phyloP scores from a whole-genome alignment of 1,284 basidiomycete species.

The Cutaneotrichosporon dermatis region DNA sequence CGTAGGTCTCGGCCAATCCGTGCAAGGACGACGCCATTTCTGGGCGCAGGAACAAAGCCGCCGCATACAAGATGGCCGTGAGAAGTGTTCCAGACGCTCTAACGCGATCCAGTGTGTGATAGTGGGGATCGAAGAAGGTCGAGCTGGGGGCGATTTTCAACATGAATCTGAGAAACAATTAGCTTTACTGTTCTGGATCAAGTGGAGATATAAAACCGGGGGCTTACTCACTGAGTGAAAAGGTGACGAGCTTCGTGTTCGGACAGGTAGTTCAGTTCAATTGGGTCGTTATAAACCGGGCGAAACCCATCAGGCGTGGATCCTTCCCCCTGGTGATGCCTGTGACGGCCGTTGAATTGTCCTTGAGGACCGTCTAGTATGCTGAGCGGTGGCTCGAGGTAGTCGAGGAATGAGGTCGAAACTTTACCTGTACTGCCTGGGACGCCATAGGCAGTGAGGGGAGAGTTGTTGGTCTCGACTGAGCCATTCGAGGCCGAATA shows the following conservation, averaged over 20 bases:
- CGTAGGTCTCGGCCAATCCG: slow-evolving; percentile 14
- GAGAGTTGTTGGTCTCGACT: background rate
- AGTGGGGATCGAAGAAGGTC: slow-evolving; percentile 11
- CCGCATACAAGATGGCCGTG: slow-evolving; percentile 25
- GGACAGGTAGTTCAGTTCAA: slow-evolving; percentile 5
- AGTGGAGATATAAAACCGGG: background rate
- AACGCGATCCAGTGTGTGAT: slow-evolving; percentile 17
- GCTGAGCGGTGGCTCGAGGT: slow-evolving; percentile 6
- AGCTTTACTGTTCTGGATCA: background rate
- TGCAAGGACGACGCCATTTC: slow-evolving; percentile 12
- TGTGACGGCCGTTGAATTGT: background rate
- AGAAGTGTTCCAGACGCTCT: slow-evolving; percentile 11
- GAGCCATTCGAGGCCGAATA: background rate
- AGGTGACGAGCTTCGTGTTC: slow-evolving; percentile 11
- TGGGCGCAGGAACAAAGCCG: slow-evolving; percentile 20
- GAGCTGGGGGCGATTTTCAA: background rate
- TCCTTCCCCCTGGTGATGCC: background rate
- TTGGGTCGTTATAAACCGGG: background rate
- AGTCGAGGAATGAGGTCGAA: slow-evolving; percentile 1
- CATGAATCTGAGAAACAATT: slow-evolving; percentile 8
- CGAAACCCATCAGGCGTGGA: background rate
- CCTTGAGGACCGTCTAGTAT: background rate
- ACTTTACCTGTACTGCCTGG: background rate
- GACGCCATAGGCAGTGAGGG: background rate
- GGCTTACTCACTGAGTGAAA: slow-evolving; percentile 10